Base-by-base conservation (phyloP, 202 grass and related monocot species). In the Miscanthus sacchariflorus region DNA sequence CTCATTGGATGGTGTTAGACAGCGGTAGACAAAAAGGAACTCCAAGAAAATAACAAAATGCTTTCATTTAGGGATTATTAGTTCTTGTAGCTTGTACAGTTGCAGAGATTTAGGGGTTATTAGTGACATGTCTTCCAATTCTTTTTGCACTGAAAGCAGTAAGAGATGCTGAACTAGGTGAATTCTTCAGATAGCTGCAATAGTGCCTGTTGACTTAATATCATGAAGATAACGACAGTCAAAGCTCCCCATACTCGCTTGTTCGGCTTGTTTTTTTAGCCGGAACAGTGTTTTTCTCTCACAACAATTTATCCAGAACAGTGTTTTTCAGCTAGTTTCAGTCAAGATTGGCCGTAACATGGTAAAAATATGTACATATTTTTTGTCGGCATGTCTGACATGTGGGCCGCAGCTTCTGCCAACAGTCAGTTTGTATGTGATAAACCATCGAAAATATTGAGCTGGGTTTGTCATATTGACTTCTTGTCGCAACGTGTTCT, bases 51-150 rank as follows among this genome's bases (percentile, higher is more conserved):
- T 84, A 84, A 68, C 83, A 85, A 75, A 75, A 87, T 86, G 86
- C 45, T 18, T 80, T 83, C 73, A 61, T 76, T 35, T 81, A 84
- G 75, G 65, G 33, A 40, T 43, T 75, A n/a, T 43, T 79, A 79
- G 90, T 76, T 70, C 77, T 63, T 86, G 76, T 80, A 79, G 80
- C 74, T 69, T 92, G 91, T 89, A 92, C 80, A 92, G 87, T 77
- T 66, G 84, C 64, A 28, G 69, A 80, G 90, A 76, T 87, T 87
- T 89, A 87, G 84, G 86, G 83, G 80, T 54, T 61, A 43, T 68
- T 18, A 83, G 38, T 74, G 78, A 21, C 59, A 63, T 75, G 49
- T 56, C 58, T 61, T 89, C 75, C 75, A 44, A 92, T 89, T 92
- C 69, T 84, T 92, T 86, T 87, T 15, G 36, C 50, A 38, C 64